Conservation (phyloP, 2,329 filamentous ascomycete species). For the Colletotrichum sp. region DNA sequence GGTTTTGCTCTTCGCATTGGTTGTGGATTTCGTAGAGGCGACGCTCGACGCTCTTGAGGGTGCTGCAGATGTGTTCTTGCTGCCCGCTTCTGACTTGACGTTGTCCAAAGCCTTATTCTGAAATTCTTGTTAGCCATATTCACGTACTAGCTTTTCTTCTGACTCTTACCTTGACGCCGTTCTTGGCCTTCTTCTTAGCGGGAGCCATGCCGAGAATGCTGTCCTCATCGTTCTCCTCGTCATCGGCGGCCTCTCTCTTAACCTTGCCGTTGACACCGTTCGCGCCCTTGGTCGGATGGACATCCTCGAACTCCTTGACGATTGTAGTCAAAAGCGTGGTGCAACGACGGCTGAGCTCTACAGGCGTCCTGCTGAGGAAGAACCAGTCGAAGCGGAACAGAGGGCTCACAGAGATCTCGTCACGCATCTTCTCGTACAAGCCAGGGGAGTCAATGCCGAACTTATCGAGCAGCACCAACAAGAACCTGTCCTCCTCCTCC, state of each 20-base stretch:
- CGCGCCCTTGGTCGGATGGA: slow-evolving; percentile 51
- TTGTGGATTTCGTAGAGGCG: slow-evolving; percentile 70
- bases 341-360: slow-evolving; percentile 90
- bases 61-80: slow-evolving; percentile 76
- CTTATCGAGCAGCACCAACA: slow-evolving; percentile 91
- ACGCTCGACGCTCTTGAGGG: slow-evolving; percentile 90
- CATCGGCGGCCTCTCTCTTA: slow-evolving; percentile 75
- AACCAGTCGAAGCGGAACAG: slow-evolving; percentile 99
- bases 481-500: slow-evolving; percentile 95
- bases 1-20: slow-evolving; percentile 42
- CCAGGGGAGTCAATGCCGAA: slow-evolving; percentile 90
- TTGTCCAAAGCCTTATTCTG: slow-evolving; percentile 95
- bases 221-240: slow-evolving; percentile 85
- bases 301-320: slow-evolving; percentile 89
- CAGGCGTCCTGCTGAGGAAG: slow-evolving; percentile 91
- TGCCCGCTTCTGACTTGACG: slow-evolving; percentile 73
- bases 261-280: slow-evolving; percentile 71
- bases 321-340: slow-evolving; percentile 94
- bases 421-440: slow-evolving; percentile 93
- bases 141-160: slow-evolving; percentile 20
- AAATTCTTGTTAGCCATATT: slow-evolving; percentile 1
- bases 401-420: slow-evolving; percentile 93
- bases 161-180: slow-evolving; percentile 79
- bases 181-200: slow-evolving; percentile 95
- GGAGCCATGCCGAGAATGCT: slow-evolving; percentile 80